phyloP scores from a whole-genome alignment of 352 stramenopile species.

The Globisporangium lucens region DNA sequence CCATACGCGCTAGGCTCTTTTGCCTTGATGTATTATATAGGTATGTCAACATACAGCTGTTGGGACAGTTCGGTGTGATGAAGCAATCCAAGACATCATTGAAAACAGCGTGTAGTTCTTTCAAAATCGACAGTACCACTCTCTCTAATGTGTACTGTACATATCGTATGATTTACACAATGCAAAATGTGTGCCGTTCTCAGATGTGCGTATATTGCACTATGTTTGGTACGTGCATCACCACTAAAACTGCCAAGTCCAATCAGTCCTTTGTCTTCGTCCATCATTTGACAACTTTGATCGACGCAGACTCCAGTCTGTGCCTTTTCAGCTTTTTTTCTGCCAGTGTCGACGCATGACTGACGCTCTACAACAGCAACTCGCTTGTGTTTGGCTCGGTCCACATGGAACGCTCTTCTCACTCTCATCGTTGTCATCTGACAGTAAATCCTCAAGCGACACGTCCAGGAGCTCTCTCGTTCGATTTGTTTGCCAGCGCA shows the following conservation, averaged over 20 bases:
- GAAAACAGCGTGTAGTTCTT: too few relatives aligned
- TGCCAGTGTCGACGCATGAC: not conserved
- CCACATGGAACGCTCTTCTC: not conserved
- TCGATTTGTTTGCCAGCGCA: not conserved
- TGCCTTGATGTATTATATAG: not conserved
- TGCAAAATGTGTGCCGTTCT: too few relatives aligned
- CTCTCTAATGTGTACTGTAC: too few relatives aligned
- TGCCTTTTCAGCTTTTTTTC: not conserved
- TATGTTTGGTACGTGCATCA: not conserved
- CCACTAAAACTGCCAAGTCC: too few relatives aligned
- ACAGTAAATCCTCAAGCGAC: not conserved
- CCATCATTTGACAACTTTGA: too few relatives aligned
- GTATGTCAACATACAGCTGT: too few relatives aligned
- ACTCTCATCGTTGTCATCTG: not conserved
- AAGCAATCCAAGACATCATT: too few relatives aligned
- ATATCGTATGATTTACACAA: too few relatives aligned
- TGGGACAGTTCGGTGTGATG: too few relatives aligned
- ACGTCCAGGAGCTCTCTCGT: not conserved
- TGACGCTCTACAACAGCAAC: too few relatives aligned
- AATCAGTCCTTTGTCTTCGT: too few relatives aligned
- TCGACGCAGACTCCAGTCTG: not conserved
- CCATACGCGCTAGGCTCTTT: not conserved
- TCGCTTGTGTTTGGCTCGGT: not conserved
- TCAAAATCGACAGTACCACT: too few relatives aligned
- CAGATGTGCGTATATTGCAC: not conserved